These are phyloP conservation scores for Nadsonia commutata DNA, from an alignment of 1,139 yeast genomes.

Conservation along the genomic window DNA sequence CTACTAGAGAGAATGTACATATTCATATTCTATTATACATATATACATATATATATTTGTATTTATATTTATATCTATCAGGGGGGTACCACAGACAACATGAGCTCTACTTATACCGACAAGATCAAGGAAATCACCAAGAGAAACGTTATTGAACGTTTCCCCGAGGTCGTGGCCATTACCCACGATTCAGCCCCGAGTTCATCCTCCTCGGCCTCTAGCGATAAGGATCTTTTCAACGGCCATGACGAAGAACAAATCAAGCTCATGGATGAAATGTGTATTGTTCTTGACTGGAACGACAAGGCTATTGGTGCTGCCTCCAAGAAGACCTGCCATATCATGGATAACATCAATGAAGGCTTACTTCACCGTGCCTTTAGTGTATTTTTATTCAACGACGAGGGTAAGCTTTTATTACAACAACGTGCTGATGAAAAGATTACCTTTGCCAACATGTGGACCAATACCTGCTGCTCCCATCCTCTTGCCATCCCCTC, in stretches of 20 bases:
- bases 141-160: background rate
- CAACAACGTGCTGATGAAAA: slow-evolving; percentile 95
- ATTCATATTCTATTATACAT: no score
- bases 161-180: slow-evolving; percentile 5
- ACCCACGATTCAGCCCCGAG: slow-evolving; percentile 3
- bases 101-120: slow-evolving; percentile 3
- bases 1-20: no score
- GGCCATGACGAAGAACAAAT: slow-evolving; percentile 95
- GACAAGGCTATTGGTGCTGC: slow-evolving; percentile 88
- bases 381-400: slow-evolving; percentile 80
- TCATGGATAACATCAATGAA: slow-evolving; percentile 70
- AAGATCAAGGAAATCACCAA: slow-evolving; percentile 2
- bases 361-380: slow-evolving; percentile 93
- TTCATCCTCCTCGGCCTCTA: slow-evolving; percentile 9
- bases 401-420: slow-evolving; percentile 56
- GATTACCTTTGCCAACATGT: slow-evolving; percentile 88
- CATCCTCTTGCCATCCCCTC: slow-evolving; percentile 80
- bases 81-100: no score
- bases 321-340: slow-evolving; percentile 81
- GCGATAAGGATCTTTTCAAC: slow-evolving; percentile 31
- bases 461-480: slow-evolving; percentile 99
- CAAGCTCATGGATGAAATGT: slow-evolving; percentile 87
- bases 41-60: no score
- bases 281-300: slow-evolving; percentile 80
- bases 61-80: no score